Evolutionary conservation across 106 monocot species (phyloP), one percentile per base, ranked within the genome.

Genomic region (Vanilla planifolia): DNA sequence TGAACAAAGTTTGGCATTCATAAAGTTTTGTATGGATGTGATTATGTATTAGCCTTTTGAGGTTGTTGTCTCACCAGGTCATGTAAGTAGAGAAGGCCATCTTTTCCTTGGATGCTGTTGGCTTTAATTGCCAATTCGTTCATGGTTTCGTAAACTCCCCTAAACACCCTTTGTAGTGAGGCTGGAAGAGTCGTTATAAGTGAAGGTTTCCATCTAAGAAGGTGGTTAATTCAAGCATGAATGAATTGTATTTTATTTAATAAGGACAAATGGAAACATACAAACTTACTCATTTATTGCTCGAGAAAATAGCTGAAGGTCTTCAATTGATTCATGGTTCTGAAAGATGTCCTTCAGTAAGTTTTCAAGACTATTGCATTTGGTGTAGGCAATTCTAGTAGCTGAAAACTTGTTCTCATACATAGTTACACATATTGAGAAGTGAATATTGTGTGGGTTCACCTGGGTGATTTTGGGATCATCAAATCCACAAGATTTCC

Each of bases 11-110:
- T n/a, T n/a, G n/a, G n/a, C n/a, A n/a, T n/a, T n/a, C n/a, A n/a
- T n/a, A n/a, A n/a, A n/a, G n/a, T n/a, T n/a, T n/a, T n/a, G n/a
- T n/a, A n/a, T n/a, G n/a, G n/a, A n/a, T n/a, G n/a, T n/a, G n/a
- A n/a, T n/a, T n/a, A n/a, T n/a, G n/a, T n/a, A n/a, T n/a, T n/a
- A n/a, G n/a, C n/a, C 64, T 56, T 47, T 63, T n/a, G n/a, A n/a
- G n/a, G n/a, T n/a, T n/a, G n/a, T n/a, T 60, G 5, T 51, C 67
- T 61, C 45, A 74, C 67, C 35, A 74, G 24, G 43, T 67, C 50
- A 43, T 74, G 73, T 39, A 74, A 67, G 61, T 74, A 74, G 43
- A 48, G 39, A 48, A 66, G 61, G 67, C 63, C 65, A 48, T 74
- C 73, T 48, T 67, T 74, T 59, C 43, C 59, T 41, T 61, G 73